Evolutionary conservation across 1,284 basidiomycete species (phyloP).

Genomic region (Chiua sp.): DNA sequence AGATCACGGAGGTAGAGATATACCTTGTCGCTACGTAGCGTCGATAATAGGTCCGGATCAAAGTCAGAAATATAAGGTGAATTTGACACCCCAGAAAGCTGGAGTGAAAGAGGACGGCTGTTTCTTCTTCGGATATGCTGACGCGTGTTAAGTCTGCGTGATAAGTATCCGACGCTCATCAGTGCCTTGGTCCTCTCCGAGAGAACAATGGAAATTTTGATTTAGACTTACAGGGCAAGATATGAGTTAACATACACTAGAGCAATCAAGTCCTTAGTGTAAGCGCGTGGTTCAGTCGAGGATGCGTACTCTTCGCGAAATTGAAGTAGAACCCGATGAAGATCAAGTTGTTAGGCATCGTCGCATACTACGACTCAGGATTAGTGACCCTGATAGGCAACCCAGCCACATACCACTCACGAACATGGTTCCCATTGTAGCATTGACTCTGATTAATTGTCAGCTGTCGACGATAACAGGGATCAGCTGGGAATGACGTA

Average conservation of each 20-base stretch:
- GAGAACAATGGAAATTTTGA: too few species aligned
- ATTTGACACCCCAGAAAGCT: neutral
- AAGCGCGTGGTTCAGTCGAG: neutral
- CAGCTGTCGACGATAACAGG: neutral
- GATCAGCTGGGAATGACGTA: neutral
- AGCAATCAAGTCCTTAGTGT: neutral
- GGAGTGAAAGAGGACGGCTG: neutral
- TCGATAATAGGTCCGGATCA: neutral
- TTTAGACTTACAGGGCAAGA: conserved; percentile 18
- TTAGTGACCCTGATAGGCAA: conserved; percentile 3
- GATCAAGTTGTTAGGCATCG: conserved; percentile 26
- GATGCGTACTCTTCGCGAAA: conserved; percentile 20
- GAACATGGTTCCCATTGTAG: conserved; percentile 48
- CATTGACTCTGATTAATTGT: conserved; percentile 44
- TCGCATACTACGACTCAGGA: conserved; percentile 9
- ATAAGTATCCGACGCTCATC: too few species aligned
- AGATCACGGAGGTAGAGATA: neutral
- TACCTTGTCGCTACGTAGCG: neutral
- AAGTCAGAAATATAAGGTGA: neutral
- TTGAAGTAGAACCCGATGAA: conserved; percentile 29
- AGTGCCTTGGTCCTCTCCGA: too few species aligned
- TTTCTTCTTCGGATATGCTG: too few species aligned
- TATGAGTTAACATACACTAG: conserved; percentile 26
- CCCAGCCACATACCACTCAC: conserved; percentile 20
- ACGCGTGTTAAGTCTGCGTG: too few species aligned